These are phyloP conservation scores for Millerozyma acaciae DNA, from an alignment of 805 yeast species.

Conservation along the genomic window DNA sequence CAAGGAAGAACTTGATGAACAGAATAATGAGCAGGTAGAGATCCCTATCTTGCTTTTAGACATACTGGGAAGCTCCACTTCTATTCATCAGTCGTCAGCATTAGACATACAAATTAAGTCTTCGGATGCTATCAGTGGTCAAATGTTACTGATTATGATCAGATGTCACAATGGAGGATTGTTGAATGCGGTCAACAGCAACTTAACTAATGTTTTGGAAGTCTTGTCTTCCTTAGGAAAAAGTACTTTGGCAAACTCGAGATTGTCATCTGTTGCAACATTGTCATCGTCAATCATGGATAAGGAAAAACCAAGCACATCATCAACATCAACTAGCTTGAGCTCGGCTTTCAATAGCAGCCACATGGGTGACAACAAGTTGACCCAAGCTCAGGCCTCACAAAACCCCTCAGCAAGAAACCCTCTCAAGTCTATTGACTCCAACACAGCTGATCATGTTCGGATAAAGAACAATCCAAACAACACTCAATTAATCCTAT, in stretches of 20 bases:
- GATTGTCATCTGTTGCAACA: slow-evolving; percentile 22
- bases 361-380: not conserved
- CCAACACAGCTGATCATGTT: slow-evolving; percentile 5
- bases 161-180: slow-evolving; percentile 30
- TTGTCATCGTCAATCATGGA: slow-evolving; percentile 39
- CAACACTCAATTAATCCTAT: slow-evolving; percentile 18
- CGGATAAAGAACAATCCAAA: slow-evolving; percentile 22
- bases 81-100: slow-evolving; percentile 32
- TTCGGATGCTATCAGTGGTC: slow-evolving; percentile 27
- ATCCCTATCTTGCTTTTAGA: slow-evolving; percentile 34
- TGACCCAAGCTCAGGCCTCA: slow-evolving; percentile 11
- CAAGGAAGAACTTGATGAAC: slow-evolving; percentile 35
- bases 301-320: slow-evolving; percentile 16
- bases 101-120: slow-evolving; percentile 36
- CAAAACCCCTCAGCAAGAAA: not conserved
- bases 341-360: slow-evolving; percentile 8
- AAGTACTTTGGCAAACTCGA: slow-evolving; percentile 7
- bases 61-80: slow-evolving; percentile 18
- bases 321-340: slow-evolving; percentile 23
- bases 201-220: slow-evolving; percentile 26
- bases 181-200: slow-evolving; percentile 20
- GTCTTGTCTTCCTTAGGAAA: slow-evolving; percentile 13
- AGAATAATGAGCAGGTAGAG: slow-evolving; percentile 28
- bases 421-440: slow-evolving; percentile 1
- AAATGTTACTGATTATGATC: slow-evolving; percentile 26